Base-by-base conservation (phyloP, 192 early-diverging fungal species). In the Coemansia biformis region DNA sequence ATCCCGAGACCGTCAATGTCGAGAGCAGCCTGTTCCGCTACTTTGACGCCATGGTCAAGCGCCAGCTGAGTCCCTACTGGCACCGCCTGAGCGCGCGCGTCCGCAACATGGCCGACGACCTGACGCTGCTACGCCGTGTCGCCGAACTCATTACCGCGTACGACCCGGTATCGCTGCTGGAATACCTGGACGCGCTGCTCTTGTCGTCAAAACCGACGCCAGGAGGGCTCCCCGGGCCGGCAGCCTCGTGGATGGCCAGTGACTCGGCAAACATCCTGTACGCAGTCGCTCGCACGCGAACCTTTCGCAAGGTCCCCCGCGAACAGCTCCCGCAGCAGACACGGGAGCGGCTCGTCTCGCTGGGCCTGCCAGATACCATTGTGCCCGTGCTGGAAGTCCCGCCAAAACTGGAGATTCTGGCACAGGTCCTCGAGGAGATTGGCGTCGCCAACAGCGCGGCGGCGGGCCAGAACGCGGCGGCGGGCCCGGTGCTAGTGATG, bases 321-420 rank as follows among this genome's bases (percentile, higher is more conserved):
- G 46, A 26, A 24, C 55, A 23, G 30, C 15, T 66, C 33, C 56
- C 43, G 9, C 22, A 14, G 19, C 29, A 30, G 12, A 37, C 21
- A 15, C 15, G 23, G 9, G 31, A 6, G 16, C 34, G 51, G 29
- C 59, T 67, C n/a, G 77, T 79, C 38, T 38, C 50, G 14, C 43
- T 63, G 48, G 73, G 76, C 5, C 58, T 94, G 17, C 88, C 91
- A 2, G 76, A 82, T 1, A 66, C 77, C 22, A 78, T 88, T 37
- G 62, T 79, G 43, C 83, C 86, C 0, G 77, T 86, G 26, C 56
- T 96, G 33, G 95, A 98, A 56, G 91, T 88, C 35, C 83, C 84
- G n/a, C 96, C 96, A 14, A 98, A 98, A 57, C 97, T 93, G 86
- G 66, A 64, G 33, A 77, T 83, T 10, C 48, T 98, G 21, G 50